Evolutionary conservation across 1,139 yeast genomes (phyloP), one percentile per base, ranked within the genome.

Genomic region (Saccharomyces uvarum): DNA sequence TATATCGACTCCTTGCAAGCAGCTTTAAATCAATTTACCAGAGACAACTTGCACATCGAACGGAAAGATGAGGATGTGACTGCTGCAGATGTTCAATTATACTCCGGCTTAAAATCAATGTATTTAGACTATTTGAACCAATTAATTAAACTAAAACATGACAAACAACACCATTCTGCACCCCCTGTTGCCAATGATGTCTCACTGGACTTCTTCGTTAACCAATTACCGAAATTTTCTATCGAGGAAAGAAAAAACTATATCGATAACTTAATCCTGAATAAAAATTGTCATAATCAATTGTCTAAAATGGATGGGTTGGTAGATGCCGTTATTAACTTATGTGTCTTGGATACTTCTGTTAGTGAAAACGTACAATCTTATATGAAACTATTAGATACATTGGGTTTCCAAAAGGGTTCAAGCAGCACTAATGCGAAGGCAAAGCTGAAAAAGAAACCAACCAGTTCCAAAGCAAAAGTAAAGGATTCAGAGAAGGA

Each of bases 101-200:
- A 63, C 56, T 56, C 54, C 27, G 71, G 71, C 2, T 55, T 68
- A 52, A 64, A 64, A 33, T 54, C 62, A 27, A 65, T 68, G 70
- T 68, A 68, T 50, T 55, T 57, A 13, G 68, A 67, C 54, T 67
- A 67, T 51, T 56, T 68, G 53, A 51, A 57, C 33, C 67, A 65
- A 51, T 56, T 68, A 50, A 54, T 53, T 13, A 56, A 59, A 14
- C 59, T 68, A 31, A 61, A 61, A 14, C 49, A 51, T 11, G 47
- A 41, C 16, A 51, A 51, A 11, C 44, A 38, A 38, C 44, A 9
- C 44, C 44, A 38, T 7, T 38, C 44, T 19, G 13, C 24, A 38
- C 44, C 44, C 5, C 44, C 44, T 26, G 19, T 38, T 19, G 44
- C 44, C 19, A 38, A 38, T 16, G 44, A 38, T 38, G 44, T 38